phyloP scores from a whole-genome alignment of 495 filamentous ascomycete species.

The Hypoxylon rickii region DNA sequence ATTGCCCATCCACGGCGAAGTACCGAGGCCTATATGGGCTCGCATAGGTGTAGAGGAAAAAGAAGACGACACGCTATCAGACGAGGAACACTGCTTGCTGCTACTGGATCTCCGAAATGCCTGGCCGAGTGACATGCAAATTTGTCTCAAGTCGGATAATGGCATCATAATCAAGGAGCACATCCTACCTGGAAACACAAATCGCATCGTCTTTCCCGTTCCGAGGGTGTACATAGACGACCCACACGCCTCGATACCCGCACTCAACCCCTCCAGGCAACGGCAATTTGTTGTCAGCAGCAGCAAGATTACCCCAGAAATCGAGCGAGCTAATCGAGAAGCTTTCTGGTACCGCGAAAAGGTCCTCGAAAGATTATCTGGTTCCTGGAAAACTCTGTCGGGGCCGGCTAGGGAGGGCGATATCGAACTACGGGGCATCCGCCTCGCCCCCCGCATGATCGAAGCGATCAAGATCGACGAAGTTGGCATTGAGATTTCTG shows the following conservation, averaged over 20 bases:
- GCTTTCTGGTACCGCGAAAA: constrained; percentile 92
- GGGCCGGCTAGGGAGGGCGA: constrained; percentile 63
- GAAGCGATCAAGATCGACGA: constrained; percentile 84
- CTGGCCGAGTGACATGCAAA: constrained; percentile 77
- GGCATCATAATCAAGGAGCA: constrained; percentile 53
- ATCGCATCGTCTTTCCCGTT: constrained; percentile 75
- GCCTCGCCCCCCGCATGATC: constrained; percentile 77
- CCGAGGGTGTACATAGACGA: constrained; percentile 76
- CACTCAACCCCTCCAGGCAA: constrained; percentile 73
- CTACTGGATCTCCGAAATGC: constrained; percentile 85
- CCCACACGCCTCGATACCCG: constrained; percentile 76
- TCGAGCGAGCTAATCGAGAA: constrained; percentile 77
- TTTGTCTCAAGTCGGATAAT: constrained; percentile 53
- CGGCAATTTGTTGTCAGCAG: constrained; percentile 89
- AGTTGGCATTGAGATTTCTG: constrained; percentile 66
- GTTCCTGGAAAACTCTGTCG: constrained; percentile 69
- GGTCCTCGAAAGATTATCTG: constrained; percentile 71
- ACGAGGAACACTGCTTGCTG: constrained; percentile 74
- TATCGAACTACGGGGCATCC: constrained; percentile 74
- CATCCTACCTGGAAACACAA: constrained; percentile 77
- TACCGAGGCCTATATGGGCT: constrained; percentile 55
- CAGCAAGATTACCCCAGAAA: constrained; percentile 74
- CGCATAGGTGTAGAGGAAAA: constrained; percentile 33
- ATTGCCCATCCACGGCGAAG: constrained; percentile 64
- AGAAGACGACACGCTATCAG: constrained; percentile 32